Evolutionary conservation across 139 green algal genomes (phyloP).

Genomic region (Tetradesmus obliquus): DNA sequence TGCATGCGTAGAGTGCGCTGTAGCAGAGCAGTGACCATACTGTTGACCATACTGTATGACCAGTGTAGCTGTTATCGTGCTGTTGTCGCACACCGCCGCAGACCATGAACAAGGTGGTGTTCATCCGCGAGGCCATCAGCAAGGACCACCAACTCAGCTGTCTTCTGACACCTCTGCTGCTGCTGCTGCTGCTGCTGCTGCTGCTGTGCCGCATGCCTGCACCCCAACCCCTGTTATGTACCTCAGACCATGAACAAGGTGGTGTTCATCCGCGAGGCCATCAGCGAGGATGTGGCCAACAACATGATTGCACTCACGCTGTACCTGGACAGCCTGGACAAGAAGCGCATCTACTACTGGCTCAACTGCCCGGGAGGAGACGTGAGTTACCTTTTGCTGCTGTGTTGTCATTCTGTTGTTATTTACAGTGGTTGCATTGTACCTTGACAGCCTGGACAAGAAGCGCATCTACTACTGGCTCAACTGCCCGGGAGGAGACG

Average conservation of each 20-base stretch:
- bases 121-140: slow-evolving; percentile 50
- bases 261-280: slow-evolving; percentile 69
- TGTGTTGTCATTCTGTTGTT: no score
- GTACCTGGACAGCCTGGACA: slow-evolving; percentile 69
- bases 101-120: slow-evolving; percentile 70
- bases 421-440: slow-evolving; percentile 26
- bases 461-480: slow-evolving; percentile 78
- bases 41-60: no score
- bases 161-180: background rate
- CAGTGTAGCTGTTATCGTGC: no score
- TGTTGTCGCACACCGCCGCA: background rate
- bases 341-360: slow-evolving; percentile 79
- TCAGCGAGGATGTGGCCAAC: slow-evolving; percentile 73
- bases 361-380: slow-evolving; percentile 66
- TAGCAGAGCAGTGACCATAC: no score
- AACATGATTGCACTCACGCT: slow-evolving; percentile 71
- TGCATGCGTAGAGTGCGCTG: no score
- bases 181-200: background rate
- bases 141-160: background rate
- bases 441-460: slow-evolving; percentile 70
- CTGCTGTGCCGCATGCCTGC: no score
- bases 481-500: slow-evolving; percentile 62
- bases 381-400: slow-evolving; percentile 37
- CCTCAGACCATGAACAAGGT: slow-evolving; percentile 66
- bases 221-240: background rate